A percentile compares a stretch with the other conserved stretches of the same genome.
Evolutionary conservation across 208 protist genomes (phyloP).

Genomic region (Trypanosoma cruzi): DNA sequence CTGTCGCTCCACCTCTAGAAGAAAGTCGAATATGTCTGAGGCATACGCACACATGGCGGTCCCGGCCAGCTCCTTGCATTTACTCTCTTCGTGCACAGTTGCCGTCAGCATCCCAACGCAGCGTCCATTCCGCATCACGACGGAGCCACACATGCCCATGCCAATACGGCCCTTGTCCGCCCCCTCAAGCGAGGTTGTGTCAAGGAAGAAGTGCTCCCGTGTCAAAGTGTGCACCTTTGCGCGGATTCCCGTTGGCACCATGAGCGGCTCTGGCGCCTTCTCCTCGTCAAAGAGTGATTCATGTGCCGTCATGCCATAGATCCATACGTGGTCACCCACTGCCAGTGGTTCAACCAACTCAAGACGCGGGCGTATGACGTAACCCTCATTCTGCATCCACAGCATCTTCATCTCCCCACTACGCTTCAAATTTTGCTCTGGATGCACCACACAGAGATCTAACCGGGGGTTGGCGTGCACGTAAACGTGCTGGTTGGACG

Average conservation of each 20-base stretch:
- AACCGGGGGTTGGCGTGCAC: slow-evolving; percentile 87
- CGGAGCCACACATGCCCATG: slow-evolving; percentile 93
- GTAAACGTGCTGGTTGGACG: slow-evolving; percentile 90
- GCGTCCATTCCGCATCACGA: slow-evolving; percentile 84
- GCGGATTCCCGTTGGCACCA: slow-evolving; percentile 88
- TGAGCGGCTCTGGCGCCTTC: slow-evolving; percentile 81
- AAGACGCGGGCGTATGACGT: slow-evolving; percentile 75
- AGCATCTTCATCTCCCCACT: slow-evolving; percentile 93
- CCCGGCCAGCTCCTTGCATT: slow-evolving; percentile 75
- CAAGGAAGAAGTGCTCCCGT: slow-evolving; percentile 90
- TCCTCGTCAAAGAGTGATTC: slow-evolving; percentile 92
- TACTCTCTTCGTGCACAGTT: slow-evolving; percentile 84
- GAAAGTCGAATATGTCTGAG: slow-evolving; percentile 86
- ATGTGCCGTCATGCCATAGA: slow-evolving; percentile 91
- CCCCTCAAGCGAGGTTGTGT: slow-evolving; percentile 78
- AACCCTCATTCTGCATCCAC: slow-evolving; percentile 93
- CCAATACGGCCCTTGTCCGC: slow-evolving; percentile 61
- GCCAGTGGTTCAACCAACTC: slow-evolving; percentile 71
- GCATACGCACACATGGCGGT: slow-evolving; percentile 91
- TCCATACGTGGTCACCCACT: slow-evolving; percentile 88
- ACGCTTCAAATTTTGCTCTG: slow-evolving; percentile 88
- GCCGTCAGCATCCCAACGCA: slow-evolving; percentile 94
- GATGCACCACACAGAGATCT: slow-evolving; percentile 86
- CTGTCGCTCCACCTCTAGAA: slow-evolving; percentile 91
- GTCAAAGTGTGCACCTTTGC: slow-evolving; percentile 77